Conservation (phyloP, 768 basidiomycete species). For the Mycena epipterygia region DNA sequence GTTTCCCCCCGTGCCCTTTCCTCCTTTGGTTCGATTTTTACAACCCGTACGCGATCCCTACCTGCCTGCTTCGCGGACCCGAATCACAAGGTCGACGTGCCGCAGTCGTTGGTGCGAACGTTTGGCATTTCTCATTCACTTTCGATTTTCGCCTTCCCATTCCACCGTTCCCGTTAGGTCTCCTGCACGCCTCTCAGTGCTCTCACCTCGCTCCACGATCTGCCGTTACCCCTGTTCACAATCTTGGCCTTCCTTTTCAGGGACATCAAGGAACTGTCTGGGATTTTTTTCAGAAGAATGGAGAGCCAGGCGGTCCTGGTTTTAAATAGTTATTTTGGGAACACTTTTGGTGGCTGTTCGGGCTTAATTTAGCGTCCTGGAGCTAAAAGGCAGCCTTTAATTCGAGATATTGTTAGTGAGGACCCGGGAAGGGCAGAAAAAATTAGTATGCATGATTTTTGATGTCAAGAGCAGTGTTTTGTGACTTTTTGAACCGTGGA, state of each 20-base stretch:
- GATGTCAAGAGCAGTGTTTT: too few species aligned
- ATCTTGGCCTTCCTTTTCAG: not conserved
- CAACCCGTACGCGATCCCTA: not conserved
- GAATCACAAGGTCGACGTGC: not conserved
- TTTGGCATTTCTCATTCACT: slow-evolving; percentile 13
- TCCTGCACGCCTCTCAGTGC: not conserved
- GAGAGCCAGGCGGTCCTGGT: too few species aligned
- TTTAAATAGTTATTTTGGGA: too few species aligned
- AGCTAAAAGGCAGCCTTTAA: too few species aligned
- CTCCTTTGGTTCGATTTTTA: slow-evolving; percentile 8
- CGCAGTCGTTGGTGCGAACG: slow-evolving; percentile 11
- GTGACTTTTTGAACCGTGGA: too few species aligned
- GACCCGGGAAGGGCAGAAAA: too few species aligned
- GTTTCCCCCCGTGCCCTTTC: slow-evolving; percentile 5
- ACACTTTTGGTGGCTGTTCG: too few species aligned
- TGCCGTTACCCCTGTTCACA: not conserved
- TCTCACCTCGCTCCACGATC: not conserved
- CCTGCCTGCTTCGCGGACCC: too few species aligned
- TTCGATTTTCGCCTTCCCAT: slow-evolving; percentile 6
- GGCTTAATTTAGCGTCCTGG: too few species aligned
- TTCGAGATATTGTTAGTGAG: too few species aligned
- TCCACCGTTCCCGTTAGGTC: not conserved
- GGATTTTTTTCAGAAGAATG: not conserved
- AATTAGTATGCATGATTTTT: too few species aligned
- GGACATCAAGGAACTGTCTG: too few species aligned